A percentile compares a stretch with the other conserved stretches of the same genome.
phyloP scores from a whole-genome alignment of 768 basidiomycete genomes.

The Boletellus ananas region DNA sequence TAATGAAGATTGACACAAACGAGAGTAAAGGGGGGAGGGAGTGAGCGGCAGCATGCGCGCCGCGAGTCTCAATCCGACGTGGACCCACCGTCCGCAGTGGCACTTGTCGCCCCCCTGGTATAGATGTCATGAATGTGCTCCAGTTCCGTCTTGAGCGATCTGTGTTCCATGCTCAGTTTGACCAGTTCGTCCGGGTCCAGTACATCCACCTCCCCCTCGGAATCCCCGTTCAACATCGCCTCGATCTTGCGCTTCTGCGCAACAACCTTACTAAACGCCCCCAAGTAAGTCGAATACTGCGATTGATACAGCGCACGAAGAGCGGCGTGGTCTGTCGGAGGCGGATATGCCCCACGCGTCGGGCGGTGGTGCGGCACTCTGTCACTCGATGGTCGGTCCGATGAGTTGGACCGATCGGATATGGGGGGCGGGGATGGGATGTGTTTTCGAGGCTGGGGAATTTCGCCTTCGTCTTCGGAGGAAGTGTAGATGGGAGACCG shows the following conservation, averaged over 20 bases:
- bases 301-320: conserved; percentile 52
- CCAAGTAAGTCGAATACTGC: conserved; percentile 51
- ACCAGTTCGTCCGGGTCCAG: conserved; percentile 51
- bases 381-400: conserved; percentile 14
- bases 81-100: neutral
- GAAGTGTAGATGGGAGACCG: conserved; percentile 64
- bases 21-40: no score
- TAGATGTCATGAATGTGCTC: conserved; percentile 45
- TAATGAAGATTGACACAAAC: no score
- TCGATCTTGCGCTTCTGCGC: conserved; percentile 51
- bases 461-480: conserved; percentile 57
- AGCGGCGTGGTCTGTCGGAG: conserved; percentile 46
- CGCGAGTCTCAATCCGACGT: conserved; percentile 19
- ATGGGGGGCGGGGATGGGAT: conserved; percentile 26
- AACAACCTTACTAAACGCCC: conserved; percentile 42
- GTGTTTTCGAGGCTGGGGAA: conserved; percentile 27
- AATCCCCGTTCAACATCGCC: conserved; percentile 50
- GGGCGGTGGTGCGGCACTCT: conserved; percentile 22
- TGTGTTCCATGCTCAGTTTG: conserved; percentile 42
- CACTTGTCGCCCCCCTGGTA: conserved; percentile 14
- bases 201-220: conserved; percentile 51
- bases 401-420: conserved; percentile 23
- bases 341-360: conserved; percentile 30
- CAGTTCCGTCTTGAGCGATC: conserved; percentile 49
- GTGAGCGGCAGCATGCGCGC: no score